Percentiles rank a stretch among this genome's conserved stretches.
Conservation (phyloP, 345 rosid genomes). For the Populus simonii region DNA sequence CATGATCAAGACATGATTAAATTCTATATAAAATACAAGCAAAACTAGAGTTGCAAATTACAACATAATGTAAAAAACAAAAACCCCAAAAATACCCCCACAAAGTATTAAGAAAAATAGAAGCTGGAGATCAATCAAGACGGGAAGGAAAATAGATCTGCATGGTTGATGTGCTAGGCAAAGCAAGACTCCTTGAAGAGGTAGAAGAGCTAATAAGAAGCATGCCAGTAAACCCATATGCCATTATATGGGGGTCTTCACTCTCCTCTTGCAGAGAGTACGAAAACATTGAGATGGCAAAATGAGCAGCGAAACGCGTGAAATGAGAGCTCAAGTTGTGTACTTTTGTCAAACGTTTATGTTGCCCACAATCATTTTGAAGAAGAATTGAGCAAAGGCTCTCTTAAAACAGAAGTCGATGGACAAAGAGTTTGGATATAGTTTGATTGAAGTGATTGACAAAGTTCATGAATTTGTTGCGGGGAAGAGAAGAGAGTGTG, state of each 20-base stretch:
- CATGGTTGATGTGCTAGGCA: constrained; percentile 60
- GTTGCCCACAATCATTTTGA: constrained; percentile 44
- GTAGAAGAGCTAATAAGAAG: constrained; percentile 55
- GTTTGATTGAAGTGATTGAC: constrained; percentile 65
- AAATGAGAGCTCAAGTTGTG: constrained; percentile 54
- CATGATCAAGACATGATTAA: too few relatives aligned
- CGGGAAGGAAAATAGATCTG: constrained; percentile 1
- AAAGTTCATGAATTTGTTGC: constrained; percentile 73
- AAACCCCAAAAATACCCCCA: too few relatives aligned
- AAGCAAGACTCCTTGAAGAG: constrained; percentile 55
- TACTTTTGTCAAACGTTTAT: constrained; percentile 66
- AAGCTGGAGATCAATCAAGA: too few relatives aligned
- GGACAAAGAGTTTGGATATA: constrained; percentile 68
- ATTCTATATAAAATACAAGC: too few relatives aligned
- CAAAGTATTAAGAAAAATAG: too few relatives aligned
- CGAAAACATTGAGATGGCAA: constrained; percentile 52
- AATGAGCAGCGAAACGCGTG: constrained; percentile 45
- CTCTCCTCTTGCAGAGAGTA: constrained; percentile 56
- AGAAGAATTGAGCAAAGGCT: constrained; percentile 53
- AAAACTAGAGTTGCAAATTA: too few relatives aligned
- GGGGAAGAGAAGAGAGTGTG: constrained; percentile 28
- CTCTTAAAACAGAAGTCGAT: constrained; percentile 45
- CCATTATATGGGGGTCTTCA: constrained; percentile 62
- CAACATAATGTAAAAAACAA: too few relatives aligned
- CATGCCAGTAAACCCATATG: constrained; percentile 53